Evolutionary conservation across 805 yeast genomes (phyloP), one percentile per base, ranked within the genome.

Genomic region (Candida insectalens): DNA sequence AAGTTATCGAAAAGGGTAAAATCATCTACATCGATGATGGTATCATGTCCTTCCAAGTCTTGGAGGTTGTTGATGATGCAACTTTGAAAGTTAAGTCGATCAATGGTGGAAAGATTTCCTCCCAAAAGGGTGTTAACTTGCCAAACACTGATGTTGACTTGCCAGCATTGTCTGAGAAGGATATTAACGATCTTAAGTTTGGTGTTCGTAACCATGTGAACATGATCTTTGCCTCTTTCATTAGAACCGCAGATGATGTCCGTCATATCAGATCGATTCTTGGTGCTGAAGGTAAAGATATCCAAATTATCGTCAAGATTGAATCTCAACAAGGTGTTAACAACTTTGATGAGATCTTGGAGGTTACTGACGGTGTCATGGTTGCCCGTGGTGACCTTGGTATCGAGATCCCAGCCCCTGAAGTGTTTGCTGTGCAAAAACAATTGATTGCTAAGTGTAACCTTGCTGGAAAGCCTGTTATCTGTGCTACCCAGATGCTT

Each of bases 361-460:
- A 62, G 54, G 95, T 78, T 64, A 92, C 98, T 44, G 98, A 92
- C 62, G 98, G 97, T 73, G 96, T 92, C 58, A 92, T 92, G 98
- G 97, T 92, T 62, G 98, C 98, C 56, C 82, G 98, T 70, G 98
- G 98, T 74, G 98, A 92, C 65, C 75, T 92, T 55, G 98, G 98
- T 75, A 92, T 92, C 57, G 98, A 92, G 73, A 92, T 92, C 57
- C 97, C 97, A 49, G 97, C 98, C 47, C 89, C 96, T 46, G 94
- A 88, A 71, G 98, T 92, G 44, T 88, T 92, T 63, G 87, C 92
- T 53, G 97, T 88, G 51, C 98, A 92, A 72, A 92, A 92, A 77
- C 95, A 88, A 72, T 74, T 92, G 69, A 89, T 92, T 62, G 97
- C 98, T 59, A 92, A 92, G 72, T 92, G 95, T 75, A 94, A 92